Evolutionary conservation across 768 basidiomycete species (phyloP), one percentile per base, ranked within the genome.

Genomic region (Suillus ampliporus): DNA sequence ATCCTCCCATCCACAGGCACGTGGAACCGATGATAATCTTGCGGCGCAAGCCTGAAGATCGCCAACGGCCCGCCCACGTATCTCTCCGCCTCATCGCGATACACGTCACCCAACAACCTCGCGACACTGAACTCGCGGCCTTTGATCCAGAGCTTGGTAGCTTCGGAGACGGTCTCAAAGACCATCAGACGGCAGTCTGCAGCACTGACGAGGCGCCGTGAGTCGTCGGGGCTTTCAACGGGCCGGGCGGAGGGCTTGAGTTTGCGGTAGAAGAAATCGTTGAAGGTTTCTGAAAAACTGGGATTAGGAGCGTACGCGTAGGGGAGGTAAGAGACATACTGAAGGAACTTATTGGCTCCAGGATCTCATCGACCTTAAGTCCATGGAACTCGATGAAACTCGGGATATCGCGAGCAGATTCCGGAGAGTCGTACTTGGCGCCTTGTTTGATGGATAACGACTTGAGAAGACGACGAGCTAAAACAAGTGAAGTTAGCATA

Each of bases 121-220:
- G 78, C 83, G 4, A 98, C 83, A 2, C 88, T 89, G 72, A 99
- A 99, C 68, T 97, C 95, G 47, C 95, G 88, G 4, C 97, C 97
- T 71, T 99, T 98, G 78, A 99, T 97, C 97, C 97, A 99, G 0
- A 99, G 78, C 26, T 83, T 81, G 2, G 95, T 97, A 1, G 97
- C 97, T 61, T 94, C 92, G 53, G 77, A 79, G 9, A 97, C 89
- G 1, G 87, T 90, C 74, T 92, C 89, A 75, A 99, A 99, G 1
- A 90, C 87, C 90, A 98, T 95, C 64, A 97, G 83, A n/a, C 97
- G 90, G 72, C 93, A 98, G 79, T 99, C 97, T 2, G 96, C 97
- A n/a, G 87, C 88, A 61, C 89, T 91, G 61, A 98, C 92, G 14
- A 97, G 81, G 9, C 89, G 87, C 53, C 80, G 84, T 0, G 93